A percentile compares a stretch with the other conserved stretches of the same genome.
phyloP scores from a whole-genome alignment of 2,329 filamentous ascomycete genomes.

The Fusarium goolgardi region DNA sequence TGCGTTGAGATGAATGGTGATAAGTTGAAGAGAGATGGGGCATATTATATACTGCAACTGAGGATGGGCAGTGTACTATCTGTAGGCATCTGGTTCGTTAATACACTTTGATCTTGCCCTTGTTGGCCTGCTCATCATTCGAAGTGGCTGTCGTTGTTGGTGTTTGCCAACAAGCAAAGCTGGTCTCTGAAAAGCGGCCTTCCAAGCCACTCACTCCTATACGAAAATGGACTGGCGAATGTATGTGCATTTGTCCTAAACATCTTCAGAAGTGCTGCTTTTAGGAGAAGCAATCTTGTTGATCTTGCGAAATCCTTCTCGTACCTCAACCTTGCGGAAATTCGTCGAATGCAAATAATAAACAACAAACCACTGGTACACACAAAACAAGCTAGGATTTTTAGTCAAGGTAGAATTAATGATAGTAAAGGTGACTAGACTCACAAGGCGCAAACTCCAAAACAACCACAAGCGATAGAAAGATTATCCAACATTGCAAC shows the following conservation, averaged over 20 bases:
- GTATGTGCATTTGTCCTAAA: neutral
- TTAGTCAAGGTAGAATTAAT: neutral
- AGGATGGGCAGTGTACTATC: too few relatives aligned
- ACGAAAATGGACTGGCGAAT: neutral
- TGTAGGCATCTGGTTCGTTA: neutral
- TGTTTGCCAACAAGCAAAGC: neutral
- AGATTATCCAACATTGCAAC: conserved; percentile 30
- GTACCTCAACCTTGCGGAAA: conserved; percentile 26
- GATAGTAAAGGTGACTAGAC: neutral
- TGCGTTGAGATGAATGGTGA: neutral
- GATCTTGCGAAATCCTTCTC: conserved; percentile 25
- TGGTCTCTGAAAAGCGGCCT: neutral
- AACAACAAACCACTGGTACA: conserved; percentile 30
- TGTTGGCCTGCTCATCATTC: neutral
- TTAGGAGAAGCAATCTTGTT: conserved; percentile 13
- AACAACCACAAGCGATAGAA: conserved; percentile 31
- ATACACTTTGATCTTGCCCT: neutral
- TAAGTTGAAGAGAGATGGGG: neutral
- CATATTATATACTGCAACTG: neutral
- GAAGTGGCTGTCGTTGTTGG: neutral
- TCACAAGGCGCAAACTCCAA: conserved; percentile 34
- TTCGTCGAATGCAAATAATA: conserved; percentile 15
- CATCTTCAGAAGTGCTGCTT: neutral
- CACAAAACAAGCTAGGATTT: conserved; percentile 12
- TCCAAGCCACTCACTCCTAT: neutral